Percentiles rank a stretch among this genome's conserved stretches.
Evolutionary conservation across 306 rosid genomes (phyloP).

Genomic region (Prunus mume): DNA sequence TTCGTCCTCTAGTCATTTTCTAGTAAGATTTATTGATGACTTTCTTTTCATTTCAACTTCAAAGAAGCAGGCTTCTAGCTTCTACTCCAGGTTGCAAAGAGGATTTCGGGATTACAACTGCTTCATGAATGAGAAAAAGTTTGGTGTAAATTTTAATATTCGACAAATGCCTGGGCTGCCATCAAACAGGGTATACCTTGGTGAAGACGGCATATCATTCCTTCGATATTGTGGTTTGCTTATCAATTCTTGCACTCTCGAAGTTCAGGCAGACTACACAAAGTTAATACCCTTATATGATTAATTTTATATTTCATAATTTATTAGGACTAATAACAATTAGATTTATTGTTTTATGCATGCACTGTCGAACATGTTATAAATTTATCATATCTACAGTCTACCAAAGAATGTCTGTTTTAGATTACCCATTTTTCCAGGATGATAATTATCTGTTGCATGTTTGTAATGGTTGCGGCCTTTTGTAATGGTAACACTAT

Average conservation of each 20-base stretch:
- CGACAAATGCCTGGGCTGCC: slow-evolving; percentile 29
- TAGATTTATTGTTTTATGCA: not conserved
- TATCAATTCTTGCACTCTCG: slow-evolving; percentile 66
- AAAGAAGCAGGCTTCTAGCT: slow-evolving; percentile 59
- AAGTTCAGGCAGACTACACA: slow-evolving; percentile 88
- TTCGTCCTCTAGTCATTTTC: slow-evolving; percentile 34
- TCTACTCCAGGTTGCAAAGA: slow-evolving; percentile 64
- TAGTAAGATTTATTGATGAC: slow-evolving; percentile 72
- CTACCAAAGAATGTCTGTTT: not conserved
- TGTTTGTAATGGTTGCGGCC: not conserved
- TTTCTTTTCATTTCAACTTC: slow-evolving; percentile 81
- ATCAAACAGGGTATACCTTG: slow-evolving; percentile 44
- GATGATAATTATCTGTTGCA: not conserved
- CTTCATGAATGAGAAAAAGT: slow-evolving; percentile 78
- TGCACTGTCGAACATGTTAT: not conserved
- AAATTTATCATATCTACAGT: not conserved
- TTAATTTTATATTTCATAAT: slow-evolving; percentile 6
- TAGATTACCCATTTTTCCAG: not conserved
- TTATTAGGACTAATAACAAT: not conserved
- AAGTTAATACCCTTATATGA: slow-evolving; percentile 40
- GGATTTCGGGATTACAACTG: slow-evolving; percentile 85
- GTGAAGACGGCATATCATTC: slow-evolving; percentile 60
- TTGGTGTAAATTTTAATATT: slow-evolving; percentile 62
- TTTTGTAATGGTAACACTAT: not conserved
- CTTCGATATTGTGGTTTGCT: slow-evolving; percentile 90